These are phyloP conservation scores for Aspergillus costaricaensis DNA, from an alignment of 2,329 filamentous ascomycete genomes.

Conservation along the genomic window DNA sequence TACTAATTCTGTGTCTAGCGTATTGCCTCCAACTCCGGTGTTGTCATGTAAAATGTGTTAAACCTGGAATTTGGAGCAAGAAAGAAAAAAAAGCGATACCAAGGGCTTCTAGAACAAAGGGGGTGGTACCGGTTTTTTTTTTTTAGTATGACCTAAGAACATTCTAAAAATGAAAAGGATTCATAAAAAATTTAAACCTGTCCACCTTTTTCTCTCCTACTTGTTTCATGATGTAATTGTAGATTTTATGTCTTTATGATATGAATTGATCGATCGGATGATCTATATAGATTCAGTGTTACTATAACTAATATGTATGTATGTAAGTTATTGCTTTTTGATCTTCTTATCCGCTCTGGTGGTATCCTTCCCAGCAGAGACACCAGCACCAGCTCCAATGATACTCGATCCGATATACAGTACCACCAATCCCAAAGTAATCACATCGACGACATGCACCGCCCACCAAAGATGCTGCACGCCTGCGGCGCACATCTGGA, in stretches of 20 bases:
- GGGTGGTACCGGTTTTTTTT: not conserved
- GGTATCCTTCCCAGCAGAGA: slow-evolving; percentile 3
- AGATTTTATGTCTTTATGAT: not conserved
- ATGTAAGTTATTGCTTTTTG: not conserved
- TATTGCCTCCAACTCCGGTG: slow-evolving; percentile 99
- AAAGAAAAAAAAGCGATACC: slow-evolving; percentile 11
- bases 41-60: slow-evolving; percentile 84
- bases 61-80: slow-evolving; percentile 14
- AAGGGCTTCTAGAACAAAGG: slow-evolving; percentile 13
- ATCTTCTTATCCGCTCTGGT: not conserved
- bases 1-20: slow-evolving; percentile 69
- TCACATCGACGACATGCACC: slow-evolving; percentile 72
- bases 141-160: slow-evolving; percentile 4
- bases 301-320: not conserved
- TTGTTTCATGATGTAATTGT: not conserved
- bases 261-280: not conserved
- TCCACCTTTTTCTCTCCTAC: not conserved
- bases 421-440: slow-evolving; percentile 31
- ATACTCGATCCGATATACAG: not conserved
- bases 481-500: slow-evolving; percentile 74
- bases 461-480: slow-evolving; percentile 94
- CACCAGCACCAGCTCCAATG: not conserved
- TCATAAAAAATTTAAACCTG: slow-evolving; percentile 13
- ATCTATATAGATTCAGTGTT: not conserved
- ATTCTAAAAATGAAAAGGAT: slow-evolving; percentile 9